These are phyloP conservation scores for Pelargonium nanum DNA, from an alignment of 345 rosid genomes.

Conservation along the genomic window DNA sequence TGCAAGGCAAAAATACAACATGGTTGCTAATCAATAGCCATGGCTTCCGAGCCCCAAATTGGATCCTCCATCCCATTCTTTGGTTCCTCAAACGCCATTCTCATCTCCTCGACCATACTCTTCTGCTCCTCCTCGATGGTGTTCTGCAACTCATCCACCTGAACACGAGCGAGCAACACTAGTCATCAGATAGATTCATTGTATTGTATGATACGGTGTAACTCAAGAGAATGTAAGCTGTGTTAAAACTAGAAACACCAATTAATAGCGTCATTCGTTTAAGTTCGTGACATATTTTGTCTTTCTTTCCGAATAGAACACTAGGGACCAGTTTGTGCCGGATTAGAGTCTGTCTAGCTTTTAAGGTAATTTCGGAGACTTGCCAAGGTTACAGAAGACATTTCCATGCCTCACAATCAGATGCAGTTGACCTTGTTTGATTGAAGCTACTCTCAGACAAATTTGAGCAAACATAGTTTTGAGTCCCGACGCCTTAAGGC, in stretches of 20 bases:
- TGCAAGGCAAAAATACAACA: not conserved
- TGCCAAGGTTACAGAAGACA: no score
- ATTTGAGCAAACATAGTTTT: no score
- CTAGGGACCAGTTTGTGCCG: no score
- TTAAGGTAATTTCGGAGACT: no score
- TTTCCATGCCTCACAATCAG: no score
- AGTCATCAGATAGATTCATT: not conserved
- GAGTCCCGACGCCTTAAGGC: no score
- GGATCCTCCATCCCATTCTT: conserved; percentile 54
- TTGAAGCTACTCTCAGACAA: no score
- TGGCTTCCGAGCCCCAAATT: conserved; percentile 42
- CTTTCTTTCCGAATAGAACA: no score
- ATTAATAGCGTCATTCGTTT: no score
- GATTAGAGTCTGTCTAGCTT: no score
- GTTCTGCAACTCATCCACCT: conserved; percentile 95
- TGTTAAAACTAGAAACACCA: not conserved
- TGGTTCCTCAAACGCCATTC: conserved; percentile 63
- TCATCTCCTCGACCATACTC: conserved; percentile 76
- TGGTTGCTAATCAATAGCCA: conserved; percentile 41
- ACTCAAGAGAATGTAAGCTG: not conserved
- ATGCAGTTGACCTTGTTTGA: no score
- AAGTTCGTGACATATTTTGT: no score
- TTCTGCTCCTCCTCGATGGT: conserved; percentile 88
- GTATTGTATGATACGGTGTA: not conserved
- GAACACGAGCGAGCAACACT: not conserved